Evolutionary conservation across 139 green algal genomes (phyloP).

Genomic region (Coccomyxa sp.): DNA sequence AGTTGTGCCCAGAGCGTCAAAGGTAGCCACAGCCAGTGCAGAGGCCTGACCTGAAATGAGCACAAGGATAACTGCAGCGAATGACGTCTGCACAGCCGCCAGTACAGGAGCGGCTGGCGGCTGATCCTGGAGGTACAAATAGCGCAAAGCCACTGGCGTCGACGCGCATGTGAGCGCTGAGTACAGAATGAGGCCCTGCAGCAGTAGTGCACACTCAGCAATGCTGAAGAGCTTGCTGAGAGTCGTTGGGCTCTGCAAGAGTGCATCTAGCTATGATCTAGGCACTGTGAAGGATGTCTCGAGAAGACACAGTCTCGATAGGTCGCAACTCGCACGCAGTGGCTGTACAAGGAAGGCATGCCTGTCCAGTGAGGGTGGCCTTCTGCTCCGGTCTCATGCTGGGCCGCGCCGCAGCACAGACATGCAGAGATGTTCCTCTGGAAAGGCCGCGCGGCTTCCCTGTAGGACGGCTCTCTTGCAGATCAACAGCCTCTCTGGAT

Average conservation of each 20-base stretch:
- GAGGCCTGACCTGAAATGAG: conserved; percentile 3
- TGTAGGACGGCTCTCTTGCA: too few relatives aligned
- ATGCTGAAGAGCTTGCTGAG: too few relatives aligned
- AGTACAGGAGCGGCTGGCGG: conserved; percentile 10
- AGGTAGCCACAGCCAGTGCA: too few relatives aligned
- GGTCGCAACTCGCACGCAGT: background rate
- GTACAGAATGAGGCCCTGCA: conserved; percentile 12
- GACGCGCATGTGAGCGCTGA: conserved; percentile 14
- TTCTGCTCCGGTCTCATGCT: background rate
- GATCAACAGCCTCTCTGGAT: too few relatives aligned
- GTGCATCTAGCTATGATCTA: background rate
- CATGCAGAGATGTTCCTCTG: too few relatives aligned
- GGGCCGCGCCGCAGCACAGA: background rate
- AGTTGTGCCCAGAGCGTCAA: too few relatives aligned
- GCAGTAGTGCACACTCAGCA: background rate
- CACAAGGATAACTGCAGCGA: conserved; percentile 9
- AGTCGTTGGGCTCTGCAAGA: conserved; percentile 1
- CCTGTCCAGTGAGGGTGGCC: background rate
- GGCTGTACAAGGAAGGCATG: too few relatives aligned
- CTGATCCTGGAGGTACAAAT: conserved; percentile 2
- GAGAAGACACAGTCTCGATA: background rate
- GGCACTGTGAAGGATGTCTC: background rate
- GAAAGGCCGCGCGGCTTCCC: too few relatives aligned
- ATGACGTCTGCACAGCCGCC: conserved; percentile 14
- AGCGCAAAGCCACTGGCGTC: conserved; percentile 12